Base-by-base conservation (phyloP, 2,329 filamentous ascomycete genomes). In the Neurospora crassa region DNA sequence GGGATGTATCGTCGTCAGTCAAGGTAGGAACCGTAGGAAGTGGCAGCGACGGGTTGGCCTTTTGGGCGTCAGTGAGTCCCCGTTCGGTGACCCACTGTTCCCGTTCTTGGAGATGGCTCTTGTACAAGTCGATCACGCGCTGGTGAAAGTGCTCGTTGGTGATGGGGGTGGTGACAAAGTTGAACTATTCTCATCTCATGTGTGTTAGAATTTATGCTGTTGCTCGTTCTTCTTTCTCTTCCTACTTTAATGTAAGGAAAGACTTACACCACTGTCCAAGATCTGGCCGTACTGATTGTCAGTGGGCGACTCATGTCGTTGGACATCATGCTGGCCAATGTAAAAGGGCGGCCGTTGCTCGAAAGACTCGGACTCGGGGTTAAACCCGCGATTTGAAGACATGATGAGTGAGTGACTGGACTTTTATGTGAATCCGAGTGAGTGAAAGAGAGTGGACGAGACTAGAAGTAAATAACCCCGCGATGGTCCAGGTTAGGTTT, bases 141-240 rank as follows among this genome's bases (percentile, higher is more conserved):
- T 88, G 83, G 74, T 89, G 90, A 80, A 95, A 96, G 77, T 89
- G 85, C 24, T 84, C 80, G 77, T 91, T 96, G 47, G 92, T 95
- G 78, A 96, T 90, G 69, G 92, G 91, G 20, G 89, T 90, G 5
- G 92, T 94, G 74, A 92, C 86, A 83, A 94, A 92, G 78, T 90
- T 88, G 83, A 95, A 93, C 91, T 94, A 75, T 20, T 20, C 10
- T 47, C 43, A 47, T 29, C 53, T 63, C 53, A 45, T 74, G 70
- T 74, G 70, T 72, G 69, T 69, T 68, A 68, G 70, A 69, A 70
- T 71, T 77, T 73, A 34, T 70, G 69, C n/a, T 67, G 8, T 18
- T 42, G 7, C 34, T 63, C 2, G 68, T 42, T 8, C 34, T 37
- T 37, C 7, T 8, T 8, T 37, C 7, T 37, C 7, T 37, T 8